Conservation (phyloP, 192 early-diverging fungal genomes). For the Dissophora ornata region DNA sequence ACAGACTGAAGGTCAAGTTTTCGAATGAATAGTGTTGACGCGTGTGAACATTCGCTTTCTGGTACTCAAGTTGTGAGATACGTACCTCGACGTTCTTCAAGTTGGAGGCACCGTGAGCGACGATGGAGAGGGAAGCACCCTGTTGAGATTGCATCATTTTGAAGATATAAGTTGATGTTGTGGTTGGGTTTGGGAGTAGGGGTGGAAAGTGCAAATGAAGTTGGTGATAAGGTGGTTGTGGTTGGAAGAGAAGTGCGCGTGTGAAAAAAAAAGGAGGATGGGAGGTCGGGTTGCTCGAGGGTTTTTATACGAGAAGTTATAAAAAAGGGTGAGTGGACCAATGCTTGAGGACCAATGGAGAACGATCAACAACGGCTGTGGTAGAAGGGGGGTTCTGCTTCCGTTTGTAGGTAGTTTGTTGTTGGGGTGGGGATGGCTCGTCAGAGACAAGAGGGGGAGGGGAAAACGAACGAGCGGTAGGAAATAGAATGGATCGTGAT, state of each 20-base stretch:
- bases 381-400: too few species aligned
- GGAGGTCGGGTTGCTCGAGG: too few species aligned
- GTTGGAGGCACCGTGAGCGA: slow-evolving; percentile 45
- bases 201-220: background rate
- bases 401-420: too few species aligned
- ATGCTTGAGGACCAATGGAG: background rate
- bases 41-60: too few species aligned
- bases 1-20: too few species aligned
- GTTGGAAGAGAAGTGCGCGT: background rate
- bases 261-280: slow-evolving; percentile 1
- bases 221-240: background rate
- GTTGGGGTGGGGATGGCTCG: too few species aligned
- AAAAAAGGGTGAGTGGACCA: background rate
- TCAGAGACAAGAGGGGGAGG: too few species aligned
- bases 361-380: slow-evolving; percentile 1
- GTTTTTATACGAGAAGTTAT: too few species aligned
- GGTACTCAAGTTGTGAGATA: too few species aligned
- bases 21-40: too few species aligned
- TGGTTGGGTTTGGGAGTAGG: background rate
- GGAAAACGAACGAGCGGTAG: too few species aligned
- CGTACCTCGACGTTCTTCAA: slow-evolving; percentile 55
- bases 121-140: slow-evolving; percentile 36
- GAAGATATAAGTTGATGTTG: too few species aligned
- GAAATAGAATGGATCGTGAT: background rate
- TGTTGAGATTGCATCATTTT: slow-evolving; percentile 27